A percentile compares a stretch with the other conserved stretches of the same genome.
Conservation (phyloP, 2,329 filamentous ascomycete species). For the Xylariaceae sp. region DNA sequence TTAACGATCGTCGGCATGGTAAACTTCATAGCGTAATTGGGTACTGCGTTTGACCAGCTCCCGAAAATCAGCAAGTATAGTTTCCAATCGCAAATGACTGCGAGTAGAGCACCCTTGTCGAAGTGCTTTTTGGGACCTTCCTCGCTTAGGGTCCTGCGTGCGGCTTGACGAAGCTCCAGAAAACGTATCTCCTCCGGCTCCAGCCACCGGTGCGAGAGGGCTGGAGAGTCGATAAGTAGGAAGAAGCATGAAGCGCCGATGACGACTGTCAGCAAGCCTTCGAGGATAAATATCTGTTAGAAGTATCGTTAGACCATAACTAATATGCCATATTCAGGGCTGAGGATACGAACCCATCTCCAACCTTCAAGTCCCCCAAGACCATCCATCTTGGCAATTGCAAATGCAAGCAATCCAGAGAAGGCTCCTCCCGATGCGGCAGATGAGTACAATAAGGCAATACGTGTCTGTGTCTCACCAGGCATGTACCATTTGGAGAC, state of each 20-base stretch:
- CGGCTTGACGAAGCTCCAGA: conserved; percentile 34
- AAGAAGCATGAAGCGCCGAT: conserved; percentile 37
- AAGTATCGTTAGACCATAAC: conserved; percentile 2
- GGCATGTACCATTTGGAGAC: conserved; percentile 30
- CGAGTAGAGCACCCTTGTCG: conserved; percentile 29
- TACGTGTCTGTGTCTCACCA: conserved; percentile 24
- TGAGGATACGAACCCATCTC: conserved; percentile 37
- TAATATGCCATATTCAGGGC: too few species aligned
- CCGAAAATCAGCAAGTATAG: conserved; percentile 37
- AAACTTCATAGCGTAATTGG: conserved; percentile 19
- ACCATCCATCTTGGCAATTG: conserved; percentile 43
- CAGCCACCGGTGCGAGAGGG: conserved; percentile 36
- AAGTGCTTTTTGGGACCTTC: conserved; percentile 26
- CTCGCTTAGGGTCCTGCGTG: conserved; percentile 20
- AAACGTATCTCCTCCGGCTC: conserved; percentile 35
- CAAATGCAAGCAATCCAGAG: conserved; percentile 40
- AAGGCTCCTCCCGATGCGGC: conserved; percentile 38
- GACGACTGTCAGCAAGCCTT: conserved; percentile 40
- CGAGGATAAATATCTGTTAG: conserved; percentile 46
- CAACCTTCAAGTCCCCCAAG: conserved; percentile 38
- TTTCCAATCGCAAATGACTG: conserved; percentile 44
- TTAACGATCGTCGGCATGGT: conserved; percentile 29
- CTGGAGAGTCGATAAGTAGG: conserved; percentile 41
- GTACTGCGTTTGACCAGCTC: conserved; percentile 38
- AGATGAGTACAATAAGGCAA: conserved; percentile 33